Evolutionary conservation across 768 basidiomycete species (phyloP), one percentile per base, ranked within the genome.

Genomic region (Strobilomyces confusus): DNA sequence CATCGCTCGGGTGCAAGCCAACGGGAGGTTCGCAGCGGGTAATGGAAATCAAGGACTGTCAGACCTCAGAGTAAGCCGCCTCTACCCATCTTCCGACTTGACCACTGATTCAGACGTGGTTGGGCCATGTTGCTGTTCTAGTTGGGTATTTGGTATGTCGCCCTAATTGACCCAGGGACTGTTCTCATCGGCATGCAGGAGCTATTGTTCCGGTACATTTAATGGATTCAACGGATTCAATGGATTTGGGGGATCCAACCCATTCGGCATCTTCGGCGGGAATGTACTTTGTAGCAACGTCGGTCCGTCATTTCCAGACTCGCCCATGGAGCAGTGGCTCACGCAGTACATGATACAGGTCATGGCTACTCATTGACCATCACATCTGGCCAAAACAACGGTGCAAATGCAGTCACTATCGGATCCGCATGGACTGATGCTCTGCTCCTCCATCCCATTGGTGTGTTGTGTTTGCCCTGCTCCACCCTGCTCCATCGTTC

Each of bases 361-460:
- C 75, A 80, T 61, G 87, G 78, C 4, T 90, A 90, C 64, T 67
- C 70, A 40, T 59, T 84, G 33, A 60, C 65, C 15, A 33, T 71
- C 32, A 9, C 9, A 33, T 33, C 32, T 33, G 9, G 11, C 19
- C 43, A 62, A 20, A 66, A 63, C 19, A 34, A 4, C 15, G 50
- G 49, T 3, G 63, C 55, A 25, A 71, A 72, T 37, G 57, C 71
- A 3, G 47, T 70, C 5, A 70, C 67, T 44, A 76, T 88, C 52
- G 75, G 68, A 4, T 60, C 80, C 0, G 76, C 81, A 1, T 88
- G 86, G 83, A 92, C 89, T 7, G 79, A 80, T 36, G 89, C 87
- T 4, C 78, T 91, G 7, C 86, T 81, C 3, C 74, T 89, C 25
- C 87, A 89, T 58, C 87, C 89, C 15, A 80, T 89, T 48, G 88